Base-by-base conservation (phyloP, 2,329 filamentous ascomycete species). In the Bipolaris bicolor region DNA sequence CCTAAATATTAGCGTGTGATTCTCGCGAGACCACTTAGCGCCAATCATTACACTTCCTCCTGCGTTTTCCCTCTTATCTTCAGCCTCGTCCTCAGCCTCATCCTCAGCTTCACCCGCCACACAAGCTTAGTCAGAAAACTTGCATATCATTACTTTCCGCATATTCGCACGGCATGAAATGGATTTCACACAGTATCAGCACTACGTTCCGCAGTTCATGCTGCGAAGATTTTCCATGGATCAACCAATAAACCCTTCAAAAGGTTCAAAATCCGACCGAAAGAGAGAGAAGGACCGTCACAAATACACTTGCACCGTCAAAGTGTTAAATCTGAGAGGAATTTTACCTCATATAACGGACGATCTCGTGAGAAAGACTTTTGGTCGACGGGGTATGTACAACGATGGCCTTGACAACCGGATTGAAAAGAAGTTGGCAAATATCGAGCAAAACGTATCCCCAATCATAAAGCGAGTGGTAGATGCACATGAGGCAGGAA, bases 201-300 rank as follows among this genome's bases (percentile, higher is more conserved):
- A 77, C 52, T 77, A 70, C 39, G 65, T 78, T 16, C 74, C 76
- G 6, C 73, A 65, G 29, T 76, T 77, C 54, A 65, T 78, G 52
- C 64, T 77, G 7, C 52, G 61, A 7, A 75, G 75, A 52, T 78
- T 75, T 52, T 61, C 73, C 15, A 63, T 68, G 44, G 44, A 3
- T 49, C 44, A 57, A 49, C 11, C n/a, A 24, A 39, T 5, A 16
- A 7, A 3, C n/a, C 36, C 7, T 1, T 10, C 36, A 10, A 10
- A n/a, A 18, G 36, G 18, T 39, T 16, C n/a, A 3, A 4, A 3
- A 7, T 10, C 9, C 36, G 1, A 39, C 6, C 36, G 36, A 37
- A 37, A 18, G 34, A 16, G 15, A 7, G 31, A 40, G 22, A 49
- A 22, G 40, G 13, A 41, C 15, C 40, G 7, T 24, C 36, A 18